A percentile compares a stretch with the other conserved stretches of the same genome.
phyloP scores from a whole-genome alignment of 208 protist genomes.

The Trypanosoma melophagium region DNA sequence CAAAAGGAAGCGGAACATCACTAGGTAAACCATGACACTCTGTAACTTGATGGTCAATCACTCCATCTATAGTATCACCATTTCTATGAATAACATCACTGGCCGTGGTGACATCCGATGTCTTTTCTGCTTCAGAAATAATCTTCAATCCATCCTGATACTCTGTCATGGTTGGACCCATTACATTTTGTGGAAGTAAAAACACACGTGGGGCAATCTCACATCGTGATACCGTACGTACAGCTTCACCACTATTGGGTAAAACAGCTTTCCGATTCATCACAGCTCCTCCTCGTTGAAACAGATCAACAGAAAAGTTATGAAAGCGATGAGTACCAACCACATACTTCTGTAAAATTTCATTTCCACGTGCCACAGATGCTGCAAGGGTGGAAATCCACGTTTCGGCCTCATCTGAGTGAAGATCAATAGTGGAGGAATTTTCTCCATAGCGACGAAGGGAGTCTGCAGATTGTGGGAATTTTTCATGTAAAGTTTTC shows the following conservation, averaged over 20 bases:
- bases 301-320: constrained; percentile 79
- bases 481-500: constrained; percentile 30
- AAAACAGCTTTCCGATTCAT: constrained; percentile 49
- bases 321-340: constrained; percentile 80
- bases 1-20: constrained; percentile 45
- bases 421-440: constrained; percentile 13
- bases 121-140: neutral
- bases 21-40: neutral
- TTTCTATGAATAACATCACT: neutral
- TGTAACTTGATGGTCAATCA: neutral
- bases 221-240: constrained; percentile 70
- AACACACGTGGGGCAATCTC: constrained; percentile 60
- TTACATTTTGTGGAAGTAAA: constrained; percentile 34
- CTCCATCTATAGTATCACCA: neutral
- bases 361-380: constrained; percentile 44
- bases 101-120: neutral
- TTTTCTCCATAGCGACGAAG: neutral
- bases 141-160: constrained; percentile 5
- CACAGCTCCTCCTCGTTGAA: constrained; percentile 27
- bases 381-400: constrained; percentile 35
- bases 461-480: neutral
- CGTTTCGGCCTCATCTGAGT: constrained; percentile 13
- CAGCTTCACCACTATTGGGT: constrained; percentile 60
- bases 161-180: constrained; percentile 15
- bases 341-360: constrained; percentile 40